A percentile compares a stretch with the other conserved stretches of the same genome.
Conservation (phyloP, 352 stramenopile species). For the Hyaloperonospora brassicae region DNA sequence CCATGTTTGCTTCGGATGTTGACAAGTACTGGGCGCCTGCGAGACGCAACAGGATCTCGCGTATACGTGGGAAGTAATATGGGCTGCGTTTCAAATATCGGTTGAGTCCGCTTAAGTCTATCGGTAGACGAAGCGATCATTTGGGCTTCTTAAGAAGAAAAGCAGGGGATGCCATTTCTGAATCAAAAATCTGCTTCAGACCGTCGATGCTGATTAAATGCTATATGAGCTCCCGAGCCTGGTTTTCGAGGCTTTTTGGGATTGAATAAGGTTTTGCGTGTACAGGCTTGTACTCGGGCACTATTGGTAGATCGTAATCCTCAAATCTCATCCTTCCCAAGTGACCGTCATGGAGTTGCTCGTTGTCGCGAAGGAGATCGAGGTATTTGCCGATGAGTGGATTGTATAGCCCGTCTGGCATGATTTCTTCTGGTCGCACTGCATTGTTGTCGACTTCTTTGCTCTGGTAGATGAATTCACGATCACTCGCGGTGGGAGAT, state of each 20-base stretch:
- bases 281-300: not conserved
- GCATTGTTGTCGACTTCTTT: not conserved
- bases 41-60: slow-evolving; percentile 1
- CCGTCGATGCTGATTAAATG: not conserved
- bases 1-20: slow-evolving; percentile 2
- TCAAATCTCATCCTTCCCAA: not conserved
- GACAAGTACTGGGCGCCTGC: not conserved
- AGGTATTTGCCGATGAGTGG: not conserved
- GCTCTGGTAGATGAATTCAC: not conserved
- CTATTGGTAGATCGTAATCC: not conserved
- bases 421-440: not conserved
- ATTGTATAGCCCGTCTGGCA: not conserved
- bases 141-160: not conserved
- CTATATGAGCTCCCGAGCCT: not conserved
- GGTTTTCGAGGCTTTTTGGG: not conserved
- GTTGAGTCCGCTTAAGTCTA: not conserved
- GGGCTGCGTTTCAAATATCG: not conserved
- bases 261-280: not conserved
- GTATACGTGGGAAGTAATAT: not conserved
- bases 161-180: not conserved
- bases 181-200: not conserved
- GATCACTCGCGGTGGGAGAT: not conserved
- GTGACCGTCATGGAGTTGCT: not conserved
- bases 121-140: not conserved
- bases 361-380: not conserved